Conservation (phyloP, 371 early-diverging fungal genomes). For the Rhizopus delemar region DNA sequence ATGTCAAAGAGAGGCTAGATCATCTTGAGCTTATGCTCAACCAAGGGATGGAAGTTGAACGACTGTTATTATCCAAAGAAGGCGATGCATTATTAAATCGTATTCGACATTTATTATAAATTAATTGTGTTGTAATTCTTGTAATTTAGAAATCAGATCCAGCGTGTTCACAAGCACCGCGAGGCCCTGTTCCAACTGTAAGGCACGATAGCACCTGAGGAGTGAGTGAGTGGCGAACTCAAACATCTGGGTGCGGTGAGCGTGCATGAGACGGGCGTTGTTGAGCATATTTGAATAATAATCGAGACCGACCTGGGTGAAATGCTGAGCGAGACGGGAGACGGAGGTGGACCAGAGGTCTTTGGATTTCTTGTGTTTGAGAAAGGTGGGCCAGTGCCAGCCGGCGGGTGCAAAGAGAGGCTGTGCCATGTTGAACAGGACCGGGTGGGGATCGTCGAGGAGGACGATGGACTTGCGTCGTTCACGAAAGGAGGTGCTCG, state of each 20-base stretch:
- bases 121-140: conserved; percentile 7
- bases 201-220: conserved; percentile 30
- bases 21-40: background rate
- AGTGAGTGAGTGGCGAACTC: conserved; percentile 33
- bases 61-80: background rate
- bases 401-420: conserved; percentile 40
- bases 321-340: conserved; percentile 27
- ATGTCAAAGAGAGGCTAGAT: background rate
- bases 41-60: background rate
- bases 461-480: conserved; percentile 26
- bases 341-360: conserved; percentile 35
- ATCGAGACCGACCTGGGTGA: conserved; percentile 31
- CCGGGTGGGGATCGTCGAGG: conserved; percentile 4
- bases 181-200: conserved; percentile 40
- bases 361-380: conserved; percentile 25
- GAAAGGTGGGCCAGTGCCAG: conserved; percentile 37
- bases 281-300: conserved; percentile 39
- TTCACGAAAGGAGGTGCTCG: conserved; percentile 19
- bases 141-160: conserved; percentile 25
- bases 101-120: background rate
- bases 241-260: conserved; percentile 35
- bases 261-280: conserved; percentile 33
- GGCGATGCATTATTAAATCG: background rate
- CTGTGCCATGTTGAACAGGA: conserved; percentile 33
- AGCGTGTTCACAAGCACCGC: conserved; percentile 27